Percentiles rank a stretch among this genome's conserved stretches.
phyloP scores from a whole-genome alignment of 768 basidiomycete genomes.

The Tephrocybe sp. region DNA sequence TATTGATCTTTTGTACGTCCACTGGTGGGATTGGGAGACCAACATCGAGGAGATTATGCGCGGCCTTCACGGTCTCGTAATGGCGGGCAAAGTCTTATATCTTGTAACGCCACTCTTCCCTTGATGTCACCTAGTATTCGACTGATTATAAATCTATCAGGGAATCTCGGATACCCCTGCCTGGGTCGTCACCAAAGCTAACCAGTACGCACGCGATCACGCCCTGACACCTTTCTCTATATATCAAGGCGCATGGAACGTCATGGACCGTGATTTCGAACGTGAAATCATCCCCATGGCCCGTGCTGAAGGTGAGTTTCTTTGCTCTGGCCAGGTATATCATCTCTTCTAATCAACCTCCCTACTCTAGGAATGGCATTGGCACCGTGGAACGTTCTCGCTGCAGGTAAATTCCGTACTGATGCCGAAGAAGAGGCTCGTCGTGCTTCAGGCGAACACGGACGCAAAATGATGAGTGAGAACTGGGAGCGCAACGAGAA shows the following conservation, averaged over 20 bases:
- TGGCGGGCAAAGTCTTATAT: slow-evolving; percentile 50
- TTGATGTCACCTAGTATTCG: not conserved
- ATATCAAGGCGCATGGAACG: slow-evolving; percentile 45
- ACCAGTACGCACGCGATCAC: slow-evolving; percentile 45
- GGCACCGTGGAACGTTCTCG: slow-evolving; percentile 24
- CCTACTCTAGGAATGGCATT: slow-evolving; percentile 25
- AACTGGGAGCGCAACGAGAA: slow-evolving; percentile 34
- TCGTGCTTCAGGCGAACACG: slow-evolving; percentile 22
- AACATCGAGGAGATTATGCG: slow-evolving; percentile 58
- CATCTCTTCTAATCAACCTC: too few relatives aligned
- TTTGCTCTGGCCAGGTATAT: slow-evolving; percentile 26
- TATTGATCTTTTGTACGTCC: slow-evolving; percentile 46
- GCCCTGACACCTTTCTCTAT: slow-evolving; percentile 45
- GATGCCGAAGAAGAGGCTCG: slow-evolving; percentile 34
- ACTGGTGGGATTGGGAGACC: slow-evolving; percentile 53
- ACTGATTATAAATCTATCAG: slow-evolving; percentile 12
- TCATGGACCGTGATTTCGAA: slow-evolving; percentile 41
- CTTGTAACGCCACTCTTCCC: slow-evolving; percentile 23
- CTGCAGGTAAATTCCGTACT: slow-evolving; percentile 44
- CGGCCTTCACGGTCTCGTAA: slow-evolving; percentile 48
- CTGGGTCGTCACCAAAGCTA: slow-evolving; percentile 42
- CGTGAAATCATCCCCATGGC: slow-evolving; percentile 45
- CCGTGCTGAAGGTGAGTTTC: not conserved
- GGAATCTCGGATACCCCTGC: slow-evolving; percentile 39
- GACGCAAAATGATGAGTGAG: slow-evolving; percentile 12